Base-by-base conservation (phyloP, 176 grass and related monocot genomes). In the Pontederia paniculata region DNA sequence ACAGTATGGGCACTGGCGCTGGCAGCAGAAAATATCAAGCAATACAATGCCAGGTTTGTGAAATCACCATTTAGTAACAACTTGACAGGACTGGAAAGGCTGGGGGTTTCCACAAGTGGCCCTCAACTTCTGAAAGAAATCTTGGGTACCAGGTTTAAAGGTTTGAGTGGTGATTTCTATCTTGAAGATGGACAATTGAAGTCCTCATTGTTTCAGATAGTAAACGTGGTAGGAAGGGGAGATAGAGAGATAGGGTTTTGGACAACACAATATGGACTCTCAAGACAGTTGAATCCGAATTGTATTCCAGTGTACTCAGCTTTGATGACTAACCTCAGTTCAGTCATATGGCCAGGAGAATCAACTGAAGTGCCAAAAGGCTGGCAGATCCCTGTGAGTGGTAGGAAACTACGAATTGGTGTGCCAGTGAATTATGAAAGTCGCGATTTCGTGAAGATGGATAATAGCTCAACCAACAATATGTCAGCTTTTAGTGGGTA, bases 1-100 rank as follows among this genome's bases (percentile, higher is more conserved):
- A 80, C 80, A 50, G 64, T 80, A 2, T 74, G 72, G 71, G 68
- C 85, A 44, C 9, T 83, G 16, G 80, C 85, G 21, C 58, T 65
- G 48, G 80, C 76, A 10, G 65, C 64, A 42, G 71, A 52, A 70
- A 58, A 68, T 10, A 45, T 78, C 42, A 65, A 62, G 10, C 5
- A 44, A 56, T 7, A n/a, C 15, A 81, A 74, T 31, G 15, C 12
- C 3, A 66, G n/a, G 44, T 50, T 73, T 67, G 7, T 60, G 41
- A 70, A 83, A 58, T 71, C 63, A 62, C 12, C 41, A 60, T 43
- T 21, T 45, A 10, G 61, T 50, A 54, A 21, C 44, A 77, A 70
- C 16, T 54, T 56, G 23, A 67, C 53, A 60, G 47, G 21, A 1
- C 44, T 79, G 58, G 68, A 74, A 44, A 42, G 1, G 16, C 54